These are phyloP conservation scores for Blastomyces emzantsi DNA, from an alignment of 2,329 filamentous ascomycete genomes.

Conservation along the genomic window DNA sequence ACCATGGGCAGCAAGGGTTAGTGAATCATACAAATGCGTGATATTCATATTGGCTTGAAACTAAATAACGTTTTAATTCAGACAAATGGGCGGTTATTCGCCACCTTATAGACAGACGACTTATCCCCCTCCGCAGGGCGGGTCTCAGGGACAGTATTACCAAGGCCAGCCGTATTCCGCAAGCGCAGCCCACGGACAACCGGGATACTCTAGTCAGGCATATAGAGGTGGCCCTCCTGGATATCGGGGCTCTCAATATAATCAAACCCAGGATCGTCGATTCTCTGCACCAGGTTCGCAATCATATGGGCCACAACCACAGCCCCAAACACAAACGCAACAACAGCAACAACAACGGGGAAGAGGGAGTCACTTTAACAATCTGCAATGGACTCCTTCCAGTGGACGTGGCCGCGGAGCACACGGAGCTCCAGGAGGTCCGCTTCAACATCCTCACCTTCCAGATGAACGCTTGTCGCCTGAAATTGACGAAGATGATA, in stretches of 20 bases:
- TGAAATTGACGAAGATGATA: constrained; percentile 47
- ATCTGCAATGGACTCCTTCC: constrained; percentile 61
- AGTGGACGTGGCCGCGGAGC: constrained; percentile 42
- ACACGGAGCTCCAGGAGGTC: constrained; percentile 27
- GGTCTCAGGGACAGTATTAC: constrained; percentile 49
- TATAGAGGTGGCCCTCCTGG: constrained; percentile 46
- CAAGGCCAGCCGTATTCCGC: constrained; percentile 45
- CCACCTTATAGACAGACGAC: constrained; percentile 51
- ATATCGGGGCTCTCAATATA: constrained; percentile 54
- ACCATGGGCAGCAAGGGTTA: constrained; percentile 45
- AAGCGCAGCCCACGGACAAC: constrained; percentile 50
- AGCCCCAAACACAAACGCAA: neutral
- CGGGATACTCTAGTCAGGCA: constrained; percentile 41
- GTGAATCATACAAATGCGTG: constrained; percentile 18
- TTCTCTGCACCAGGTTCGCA: constrained; percentile 40
- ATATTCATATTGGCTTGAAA: constrained; percentile 21
- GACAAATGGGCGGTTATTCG: constrained; percentile 50
- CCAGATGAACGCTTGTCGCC: constrained; percentile 28
- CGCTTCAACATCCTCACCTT: constrained; percentile 22
- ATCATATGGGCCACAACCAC: constrained; percentile 27
- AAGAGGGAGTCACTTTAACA: constrained; percentile 52
- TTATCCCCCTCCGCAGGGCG: constrained; percentile 43
- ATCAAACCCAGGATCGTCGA: constrained; percentile 37
- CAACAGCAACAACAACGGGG: constrained; percentile 40
- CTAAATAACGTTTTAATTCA: constrained; percentile 17